phyloP scores from a whole-genome alignment of 257 asterid species.

The Linderniella brevidens region DNA sequence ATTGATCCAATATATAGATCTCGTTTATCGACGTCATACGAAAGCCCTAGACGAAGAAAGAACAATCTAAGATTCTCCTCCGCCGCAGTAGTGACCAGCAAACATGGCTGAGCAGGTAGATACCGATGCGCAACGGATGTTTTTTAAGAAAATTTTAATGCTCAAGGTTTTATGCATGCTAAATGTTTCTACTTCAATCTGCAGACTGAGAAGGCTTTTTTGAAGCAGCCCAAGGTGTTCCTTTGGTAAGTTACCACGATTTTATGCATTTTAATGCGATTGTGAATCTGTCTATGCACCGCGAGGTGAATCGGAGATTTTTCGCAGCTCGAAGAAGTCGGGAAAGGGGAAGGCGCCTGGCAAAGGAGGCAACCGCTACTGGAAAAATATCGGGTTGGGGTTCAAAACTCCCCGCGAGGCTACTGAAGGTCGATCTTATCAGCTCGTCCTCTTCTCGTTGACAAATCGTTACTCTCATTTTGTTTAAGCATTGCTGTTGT shows the following conservation, averaged over 20 bases:
- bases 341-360: conserved; percentile 34
- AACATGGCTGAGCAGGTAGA: no score
- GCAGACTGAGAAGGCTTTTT: conserved; percentile 23
- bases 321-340: conserved; percentile 25
- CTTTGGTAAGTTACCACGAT: conserved; percentile 13
- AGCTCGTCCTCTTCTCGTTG: not conserved
- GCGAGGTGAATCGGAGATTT: not conserved
- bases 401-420: conserved; percentile 32
- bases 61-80: no score
- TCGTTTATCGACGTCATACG: no score
- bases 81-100: no score
- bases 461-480: not conserved
- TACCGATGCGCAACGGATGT: no score
- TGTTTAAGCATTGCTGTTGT: not conserved
- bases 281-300: not conserved
- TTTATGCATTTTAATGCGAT: not conserved
- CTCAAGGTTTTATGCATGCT: no score
- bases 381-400: conserved; percentile 29
- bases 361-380: conserved; percentile 30
- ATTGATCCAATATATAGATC: no score
- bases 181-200: not conserved
- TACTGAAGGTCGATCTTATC: conserved; percentile 11
- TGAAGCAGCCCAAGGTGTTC: conserved; percentile 22
- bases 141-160: no score
- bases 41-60: no score